Evolutionary conservation across 148 eudicot species (phyloP), one percentile per base, ranked within the genome.

Genomic region (Persicaria tinctoria): DNA sequence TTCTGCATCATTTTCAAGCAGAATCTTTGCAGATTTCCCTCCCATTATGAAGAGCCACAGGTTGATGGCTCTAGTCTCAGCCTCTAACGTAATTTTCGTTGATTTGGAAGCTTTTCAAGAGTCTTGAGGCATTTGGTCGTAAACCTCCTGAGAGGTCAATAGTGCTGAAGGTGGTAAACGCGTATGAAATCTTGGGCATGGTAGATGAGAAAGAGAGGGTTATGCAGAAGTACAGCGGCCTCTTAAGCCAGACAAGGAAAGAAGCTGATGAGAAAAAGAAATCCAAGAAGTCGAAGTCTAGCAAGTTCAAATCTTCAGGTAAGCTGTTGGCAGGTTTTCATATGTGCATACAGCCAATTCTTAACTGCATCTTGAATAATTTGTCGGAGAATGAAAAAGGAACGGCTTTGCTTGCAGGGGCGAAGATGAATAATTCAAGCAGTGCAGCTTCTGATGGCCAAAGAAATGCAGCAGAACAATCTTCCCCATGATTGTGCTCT

Each of bases 51-150:
- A 38, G 64, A 7, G 7, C 9, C 44, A 54, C 64, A 7, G 18
- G 11, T 59, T 8, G 41, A 23, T 38, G 5, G 48, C 13, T 13
- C 11, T 27, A 64, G 70, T 14, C 49, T 68, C 49, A 6, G 11
- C 23, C 72, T 12, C 72, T 12, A 46, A 38, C 50, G 20, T 76
- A 17, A 23, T 38, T 51, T 32, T 16, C 44, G 41, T 46, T 50
- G 50, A 9, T 27, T 32, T 4, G 17, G 57, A 49, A 85, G 87
- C 97, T 95, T 76, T 95, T 90, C 79, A 87, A 84, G 79, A 79
- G 92, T 23, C 80, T 95, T 20, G 97, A 95, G 83, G 87, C 89
- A 69, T 90, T 81, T 85, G 91, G 84, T 75, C 91, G 98, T 3
- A 82, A 81, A 73, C 97, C 97, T 6, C 85, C 89, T 0, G 96